Evolutionary conservation across 2,329 filamentous ascomycete genomes (phyloP), one percentile per base, ranked within the genome.

Genomic region (Pseudocercospora eumusae): DNA sequence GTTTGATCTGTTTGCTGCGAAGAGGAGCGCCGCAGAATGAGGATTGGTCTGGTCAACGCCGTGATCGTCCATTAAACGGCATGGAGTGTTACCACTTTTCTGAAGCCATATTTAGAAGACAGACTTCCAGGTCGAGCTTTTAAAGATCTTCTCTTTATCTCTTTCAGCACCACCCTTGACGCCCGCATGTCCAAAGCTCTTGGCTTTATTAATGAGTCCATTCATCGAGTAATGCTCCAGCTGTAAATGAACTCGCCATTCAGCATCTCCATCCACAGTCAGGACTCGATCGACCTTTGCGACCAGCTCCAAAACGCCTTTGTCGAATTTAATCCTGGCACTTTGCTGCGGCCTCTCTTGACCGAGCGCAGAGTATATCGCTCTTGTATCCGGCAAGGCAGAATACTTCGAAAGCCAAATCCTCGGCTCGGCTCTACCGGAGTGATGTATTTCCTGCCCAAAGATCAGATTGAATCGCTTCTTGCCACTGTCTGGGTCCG

Each of bases 291-390:
- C 61, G 7, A 66, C 64, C 20, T 57, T 54, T 1, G 63, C 64
- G 7, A 62, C 44, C 1, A 68, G 40, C 20, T 65, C 66, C 8
- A 57, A 57, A 20, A 60, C 18, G 3, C 62, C 62, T 25, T 64
- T 66, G 57, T 66, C 64, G 15, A 68, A 66, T 8, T 66, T 65
- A 4, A 66, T 61, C 6, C 33, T 57, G 5, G 59, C 63, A 13
- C n/a, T 28, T 21, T 59, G 47, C 31, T 55, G 57, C 1, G 59
- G 52, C 11, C 28, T 20, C 40, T 25, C 50, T 8, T 31, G 18
- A 15, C 53, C 57, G 11, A 66, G 13, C 1, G 60, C 40, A 11
- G 20, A 33, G n/a, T 62, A 61, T 18, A 64, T 40, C 2, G 56
- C 40, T 0, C 20, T 7, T 0, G 54, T 49, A n/a, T 64, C 60